Conservation (phyloP, 2,329 filamentous ascomycete species). For the Beauveria sp. region DNA sequence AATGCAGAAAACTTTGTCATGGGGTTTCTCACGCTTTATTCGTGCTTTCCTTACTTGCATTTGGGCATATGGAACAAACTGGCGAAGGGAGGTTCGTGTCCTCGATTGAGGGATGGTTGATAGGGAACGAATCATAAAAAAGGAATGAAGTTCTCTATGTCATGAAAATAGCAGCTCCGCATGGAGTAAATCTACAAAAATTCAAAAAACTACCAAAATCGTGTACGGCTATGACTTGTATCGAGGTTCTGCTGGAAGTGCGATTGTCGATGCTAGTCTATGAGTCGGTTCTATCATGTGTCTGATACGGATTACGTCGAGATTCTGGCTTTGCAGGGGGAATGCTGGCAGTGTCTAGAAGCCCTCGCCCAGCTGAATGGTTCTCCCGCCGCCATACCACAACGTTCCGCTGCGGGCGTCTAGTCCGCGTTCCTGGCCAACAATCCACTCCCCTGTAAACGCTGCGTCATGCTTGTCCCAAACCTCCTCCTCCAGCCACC, state of each 20-base stretch:
- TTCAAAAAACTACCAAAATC: neutral
- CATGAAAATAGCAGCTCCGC: constrained; percentile 11
- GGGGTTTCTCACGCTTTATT: constrained; percentile 32
- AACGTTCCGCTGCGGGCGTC: constrained; percentile 66
- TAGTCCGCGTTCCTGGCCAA: constrained; percentile 79
- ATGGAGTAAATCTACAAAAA: constrained; percentile 1
- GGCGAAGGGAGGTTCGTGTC: constrained; percentile 40
- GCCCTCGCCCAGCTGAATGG: constrained; percentile 54
- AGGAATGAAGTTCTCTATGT: constrained; percentile 19
- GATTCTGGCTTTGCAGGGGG: neutral
- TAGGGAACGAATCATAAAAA: constrained; percentile 34
- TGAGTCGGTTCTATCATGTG: neutral
- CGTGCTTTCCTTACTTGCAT: constrained; percentile 35
- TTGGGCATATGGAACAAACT: constrained; percentile 39
- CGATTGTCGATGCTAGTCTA: neutral
- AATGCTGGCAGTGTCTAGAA: constrained; percentile 34
- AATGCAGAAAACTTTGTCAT: constrained; percentile 36
- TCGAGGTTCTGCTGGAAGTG: neutral
- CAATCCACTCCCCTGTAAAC: constrained; percentile 65
- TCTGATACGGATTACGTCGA: neutral
- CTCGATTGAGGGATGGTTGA: constrained; percentile 36
- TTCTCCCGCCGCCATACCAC: constrained; percentile 83
- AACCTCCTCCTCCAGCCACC: constrained; percentile 61
- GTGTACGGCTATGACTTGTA: neutral
- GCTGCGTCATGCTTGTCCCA: constrained; percentile 50